These are phyloP conservation scores for Babesia ovis DNA, from an alignment of 169 alveolate species.

Conservation along the genomic window DNA sequence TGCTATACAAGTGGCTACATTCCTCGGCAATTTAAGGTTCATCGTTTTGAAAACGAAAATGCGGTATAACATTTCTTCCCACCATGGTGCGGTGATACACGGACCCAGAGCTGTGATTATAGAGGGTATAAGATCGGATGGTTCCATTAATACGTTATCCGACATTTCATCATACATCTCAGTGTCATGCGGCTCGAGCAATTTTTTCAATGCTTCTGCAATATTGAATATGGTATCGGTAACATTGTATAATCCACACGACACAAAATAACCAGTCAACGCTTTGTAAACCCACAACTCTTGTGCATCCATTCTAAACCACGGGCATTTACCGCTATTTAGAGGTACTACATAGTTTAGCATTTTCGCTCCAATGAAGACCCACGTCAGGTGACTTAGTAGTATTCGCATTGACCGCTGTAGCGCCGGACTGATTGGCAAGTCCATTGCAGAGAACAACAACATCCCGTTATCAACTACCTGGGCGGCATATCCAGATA, in stretches of 20 bases:
- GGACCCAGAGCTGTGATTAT: slow-evolving; percentile 70
- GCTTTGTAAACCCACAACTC: slow-evolving; percentile 57
- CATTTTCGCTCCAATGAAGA: slow-evolving; percentile 36
- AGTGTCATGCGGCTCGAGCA: neutral
- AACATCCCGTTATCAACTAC: slow-evolving; percentile 28
- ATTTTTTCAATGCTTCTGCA: neutral
- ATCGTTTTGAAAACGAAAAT: slow-evolving; percentile 55
- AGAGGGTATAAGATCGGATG: slow-evolving; percentile 38
- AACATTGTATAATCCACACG: slow-evolving; percentile 37
- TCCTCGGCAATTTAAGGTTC: slow-evolving; percentile 26
- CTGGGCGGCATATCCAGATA: slow-evolving; percentile 36
- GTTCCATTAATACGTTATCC: slow-evolving; percentile 33
- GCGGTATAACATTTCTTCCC: slow-evolving; percentile 75
- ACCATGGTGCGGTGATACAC: slow-evolving; percentile 75
- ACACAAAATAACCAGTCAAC: slow-evolving; percentile 46
- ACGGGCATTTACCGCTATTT: neutral
- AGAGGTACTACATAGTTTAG: slow-evolving; percentile 38
- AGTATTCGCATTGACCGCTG: slow-evolving; percentile 35
- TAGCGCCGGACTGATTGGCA: slow-evolving; percentile 38
- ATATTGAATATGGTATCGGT: slow-evolving; percentile 22
- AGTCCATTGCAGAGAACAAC: slow-evolving; percentile 43
- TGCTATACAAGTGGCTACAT: slow-evolving; percentile 29
- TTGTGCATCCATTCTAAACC: slow-evolving; percentile 35
- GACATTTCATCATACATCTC: slow-evolving; percentile 4
- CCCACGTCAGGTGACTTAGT: slow-evolving; percentile 56